Evolutionary conservation across 805 yeast species (phyloP).

Genomic region (Candida suzukii): DNA sequence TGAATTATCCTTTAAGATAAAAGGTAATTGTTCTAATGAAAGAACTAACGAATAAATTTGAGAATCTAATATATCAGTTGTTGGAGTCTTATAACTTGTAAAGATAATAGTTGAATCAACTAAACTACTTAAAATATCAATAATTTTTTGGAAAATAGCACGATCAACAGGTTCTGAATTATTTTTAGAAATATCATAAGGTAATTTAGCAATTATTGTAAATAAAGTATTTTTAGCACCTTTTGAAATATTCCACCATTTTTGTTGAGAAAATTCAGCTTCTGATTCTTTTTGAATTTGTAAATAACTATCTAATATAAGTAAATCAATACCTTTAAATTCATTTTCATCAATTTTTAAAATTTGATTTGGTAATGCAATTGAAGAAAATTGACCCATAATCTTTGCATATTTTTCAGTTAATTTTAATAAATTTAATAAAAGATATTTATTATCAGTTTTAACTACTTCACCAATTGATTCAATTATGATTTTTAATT

Average conservation of each 20-base stretch:
- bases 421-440: slow-evolving; percentile 39
- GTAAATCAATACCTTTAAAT: slow-evolving; percentile 47
- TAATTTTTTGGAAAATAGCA: slow-evolving; percentile 34
- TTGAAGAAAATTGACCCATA: slow-evolving; percentile 11
- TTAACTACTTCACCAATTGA: slow-evolving; percentile 35
- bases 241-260: slow-evolving; percentile 68
- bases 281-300: slow-evolving; percentile 48
- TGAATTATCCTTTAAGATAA: slow-evolving; percentile 1
- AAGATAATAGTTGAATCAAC: slow-evolving; percentile 49
- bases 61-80: slow-evolving; percentile 30
- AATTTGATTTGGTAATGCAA: slow-evolving; percentile 12
- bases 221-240: slow-evolving; percentile 51
- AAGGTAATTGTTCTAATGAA: slow-evolving; percentile 29
- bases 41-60: slow-evolving; percentile 51
- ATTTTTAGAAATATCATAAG: slow-evolving; percentile 13
- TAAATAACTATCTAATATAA: slow-evolving; percentile 51
- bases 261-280: slow-evolving; percentile 32
- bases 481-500: slow-evolving; percentile 35
- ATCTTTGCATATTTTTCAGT: slow-evolving; percentile 19
- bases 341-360: slow-evolving; percentile 17
- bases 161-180: slow-evolving; percentile 6
- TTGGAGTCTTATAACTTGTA: slow-evolving; percentile 26
- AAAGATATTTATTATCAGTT: slow-evolving; percentile 32
- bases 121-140: slow-evolving; percentile 41
- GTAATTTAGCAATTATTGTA: slow-evolving; percentile 54